Evolutionary conservation across 1,284 basidiomycete genomes (phyloP).

Genomic region (Trichosporon coremiiforme): DNA sequence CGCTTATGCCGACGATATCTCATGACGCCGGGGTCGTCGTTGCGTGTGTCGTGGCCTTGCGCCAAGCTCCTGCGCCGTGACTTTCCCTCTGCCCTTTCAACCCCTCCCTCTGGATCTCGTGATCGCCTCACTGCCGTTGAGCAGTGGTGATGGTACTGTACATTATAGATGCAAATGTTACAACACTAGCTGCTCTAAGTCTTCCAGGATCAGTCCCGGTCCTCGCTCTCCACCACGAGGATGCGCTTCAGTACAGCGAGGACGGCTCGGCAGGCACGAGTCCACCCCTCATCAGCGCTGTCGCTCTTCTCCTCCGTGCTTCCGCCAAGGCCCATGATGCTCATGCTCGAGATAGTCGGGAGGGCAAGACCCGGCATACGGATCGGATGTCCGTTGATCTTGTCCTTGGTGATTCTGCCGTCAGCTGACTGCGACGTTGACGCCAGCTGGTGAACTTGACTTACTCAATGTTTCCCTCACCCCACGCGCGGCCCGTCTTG

Average conservation of each 20-base stretch:
- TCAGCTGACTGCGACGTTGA: background rate
- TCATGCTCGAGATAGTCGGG: constrained; percentile 50
- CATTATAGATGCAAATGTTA: constrained; percentile 6
- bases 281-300: constrained; percentile 83
- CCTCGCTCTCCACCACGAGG: constrained; percentile 54
- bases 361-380: constrained; percentile 72
- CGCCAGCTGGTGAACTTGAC: constrained; percentile 26
- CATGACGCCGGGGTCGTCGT: constrained; percentile 84
- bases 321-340: constrained; percentile 50
- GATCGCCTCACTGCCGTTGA: no score
- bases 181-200: background rate
- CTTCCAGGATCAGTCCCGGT: background rate
- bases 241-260: constrained; percentile 79
- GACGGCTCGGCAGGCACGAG: constrained; percentile 86
- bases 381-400: constrained; percentile 92
- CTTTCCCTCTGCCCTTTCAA: no score
- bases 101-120: no score
- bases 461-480: constrained; percentile 66
- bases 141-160: background rate
- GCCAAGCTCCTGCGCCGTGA: background rate
- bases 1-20: constrained; percentile 69
- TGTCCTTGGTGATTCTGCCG: constrained; percentile 82
- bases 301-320: constrained; percentile 21
- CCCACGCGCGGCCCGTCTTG: constrained; percentile 71
- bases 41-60: constrained; percentile 67